phyloP scores from a whole-genome alignment of 1,139 yeast species.

The Diutina mesorugosa region DNA sequence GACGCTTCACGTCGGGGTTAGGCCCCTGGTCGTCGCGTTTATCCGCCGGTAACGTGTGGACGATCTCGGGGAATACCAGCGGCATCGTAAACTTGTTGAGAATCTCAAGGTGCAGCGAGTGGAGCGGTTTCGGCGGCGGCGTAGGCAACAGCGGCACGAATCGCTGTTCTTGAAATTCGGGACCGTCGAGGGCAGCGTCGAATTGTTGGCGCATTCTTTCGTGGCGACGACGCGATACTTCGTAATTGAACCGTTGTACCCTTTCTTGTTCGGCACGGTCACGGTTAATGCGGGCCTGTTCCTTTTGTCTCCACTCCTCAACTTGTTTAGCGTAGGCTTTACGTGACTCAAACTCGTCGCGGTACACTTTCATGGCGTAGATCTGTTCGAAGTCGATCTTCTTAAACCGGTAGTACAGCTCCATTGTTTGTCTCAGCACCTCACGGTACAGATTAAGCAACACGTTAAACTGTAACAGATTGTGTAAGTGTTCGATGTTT shows the following conservation, averaged over 20 bases:
- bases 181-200: background rate
- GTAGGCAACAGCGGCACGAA: slow-evolving; percentile 2
- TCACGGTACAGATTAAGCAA: slow-evolving; percentile 28
- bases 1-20: slow-evolving; percentile 17
- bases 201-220: slow-evolving; percentile 4
- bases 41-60: slow-evolving; percentile 20
- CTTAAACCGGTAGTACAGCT: slow-evolving; percentile 25
- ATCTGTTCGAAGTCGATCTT: slow-evolving; percentile 27
- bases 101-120: slow-evolving; percentile 8
- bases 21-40: slow-evolving; percentile 15
- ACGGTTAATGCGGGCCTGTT: background rate
- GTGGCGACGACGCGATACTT: slow-evolving; percentile 3
- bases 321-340: slow-evolving; percentile 4
- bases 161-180: slow-evolving; percentile 3
- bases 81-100: slow-evolving; percentile 22
- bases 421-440: slow-evolving; percentile 29
- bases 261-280: slow-evolving; percentile 1
- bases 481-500: slow-evolving; percentile 33
- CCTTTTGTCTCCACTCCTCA: background rate
- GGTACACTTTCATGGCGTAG: slow-evolving; percentile 9
- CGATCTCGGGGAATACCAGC: slow-evolving; percentile 19
- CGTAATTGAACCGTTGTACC: background rate
- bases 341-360: slow-evolving; percentile 7
- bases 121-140: slow-evolving; percentile 3
- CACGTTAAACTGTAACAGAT: slow-evolving; percentile 28